Conservation (phyloP, 805 yeast species). For the Zygotorulaspora florentina region DNA sequence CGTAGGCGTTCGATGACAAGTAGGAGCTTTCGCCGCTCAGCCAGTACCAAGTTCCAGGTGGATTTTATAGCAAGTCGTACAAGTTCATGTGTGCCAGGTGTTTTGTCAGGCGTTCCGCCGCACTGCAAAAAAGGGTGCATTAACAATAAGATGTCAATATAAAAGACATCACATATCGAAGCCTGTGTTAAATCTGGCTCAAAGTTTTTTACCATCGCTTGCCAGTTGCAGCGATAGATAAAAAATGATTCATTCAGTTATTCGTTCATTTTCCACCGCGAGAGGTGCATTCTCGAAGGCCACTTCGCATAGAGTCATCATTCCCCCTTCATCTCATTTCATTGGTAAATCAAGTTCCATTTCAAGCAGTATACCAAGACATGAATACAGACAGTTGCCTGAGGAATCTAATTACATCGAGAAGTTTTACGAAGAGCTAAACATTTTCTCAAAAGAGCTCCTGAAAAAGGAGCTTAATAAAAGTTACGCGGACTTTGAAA, state of each 20-base stretch:
- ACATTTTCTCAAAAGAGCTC: slow-evolving; percentile 17
- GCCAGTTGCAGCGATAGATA: no score
- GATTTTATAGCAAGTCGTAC: no score
- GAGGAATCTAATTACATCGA: slow-evolving; percentile 51
- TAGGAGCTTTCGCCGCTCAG: no score
- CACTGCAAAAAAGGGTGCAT: not conserved
- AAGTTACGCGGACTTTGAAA: slow-evolving; percentile 38
- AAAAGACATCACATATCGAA: no score
- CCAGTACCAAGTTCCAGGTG: no score
- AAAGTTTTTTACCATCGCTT: no score
- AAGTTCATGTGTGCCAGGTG: no score
- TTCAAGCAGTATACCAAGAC: slow-evolving; percentile 13
- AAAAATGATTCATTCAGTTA: slow-evolving; percentile 1
- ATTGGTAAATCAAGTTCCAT: slow-evolving; percentile 2
- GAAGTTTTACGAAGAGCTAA: slow-evolving; percentile 44
- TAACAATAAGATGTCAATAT: not conserved
- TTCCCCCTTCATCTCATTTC: slow-evolving; percentile 22
- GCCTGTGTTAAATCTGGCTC: no score
- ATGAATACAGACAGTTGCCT: slow-evolving; percentile 45
- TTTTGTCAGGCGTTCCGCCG: not conserved
- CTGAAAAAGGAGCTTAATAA: slow-evolving; percentile 24
- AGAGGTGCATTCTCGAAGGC: slow-evolving; percentile 10
- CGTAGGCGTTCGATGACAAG: no score
- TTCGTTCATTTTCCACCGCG: slow-evolving; percentile 8
- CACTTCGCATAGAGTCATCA: slow-evolving; percentile 20